Base-by-base conservation (phyloP, 192 early-diverging fungal genomes). In the Geranomyces michiganensis region DNA sequence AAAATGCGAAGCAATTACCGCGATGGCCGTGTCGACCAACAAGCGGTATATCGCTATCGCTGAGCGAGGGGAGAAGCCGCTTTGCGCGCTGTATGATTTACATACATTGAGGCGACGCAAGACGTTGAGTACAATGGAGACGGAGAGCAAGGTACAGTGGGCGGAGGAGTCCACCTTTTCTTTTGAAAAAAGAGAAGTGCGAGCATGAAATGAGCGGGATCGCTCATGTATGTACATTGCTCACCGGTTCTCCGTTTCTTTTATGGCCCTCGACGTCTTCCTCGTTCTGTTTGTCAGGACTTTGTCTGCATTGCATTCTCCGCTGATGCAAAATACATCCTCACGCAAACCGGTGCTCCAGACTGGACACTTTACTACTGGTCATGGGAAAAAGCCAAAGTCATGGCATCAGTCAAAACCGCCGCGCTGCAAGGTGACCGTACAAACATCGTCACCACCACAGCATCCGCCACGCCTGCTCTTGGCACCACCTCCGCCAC, bases 291-390 rank as follows among this genome's bases (percentile, higher is more conserved):
- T 15, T 53, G 13, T 1, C 27, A 85, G 83, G 87, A 88, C 29
- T 82, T 84, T 65, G 75, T 88, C 7, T 82, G 73, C 41, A 72
- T 89, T 55, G 79, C 74, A 24, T 88, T 89, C 75, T 89, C 87
- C 7, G 31, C 73, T 10, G 87, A 89, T 59, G 68, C 78, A 10
- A 89, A 89, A 68, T 83, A 83, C 70, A 76, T 89, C 44, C 47
- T 86, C 12, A 83, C 84, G 9, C 82, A 86, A 58, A 65, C 84
- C 0, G 79, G 81, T 4, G 70, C 70, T 0, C 87, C 85, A n/a
- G 87, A 89, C 64, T 88, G 86, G 84, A 84, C 69, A 46, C 68
- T 86, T 8, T 79, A 84, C 72, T 84, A 82, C 55, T 89, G 87
- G 87, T 67, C 77, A 21, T 89, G 87, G 83, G 83, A 86, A 70